These are phyloP conservation scores for Cutaneotrichosporon sp. DNA, from an alignment of 1,284 basidiomycete species.

Conservation along the genomic window DNA sequence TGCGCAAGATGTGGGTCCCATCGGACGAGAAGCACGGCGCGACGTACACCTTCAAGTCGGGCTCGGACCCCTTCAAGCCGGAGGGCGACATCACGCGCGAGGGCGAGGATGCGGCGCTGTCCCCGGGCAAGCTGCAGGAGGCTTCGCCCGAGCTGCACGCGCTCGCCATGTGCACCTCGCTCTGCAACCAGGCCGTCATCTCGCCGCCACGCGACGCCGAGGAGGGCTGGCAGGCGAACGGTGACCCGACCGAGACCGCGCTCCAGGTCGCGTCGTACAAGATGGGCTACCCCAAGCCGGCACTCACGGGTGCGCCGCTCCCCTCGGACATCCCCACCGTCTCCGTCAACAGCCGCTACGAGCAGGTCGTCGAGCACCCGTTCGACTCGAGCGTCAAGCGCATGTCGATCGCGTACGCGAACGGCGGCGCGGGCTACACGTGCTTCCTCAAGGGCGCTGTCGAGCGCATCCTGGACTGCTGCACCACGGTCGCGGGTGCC, in stretches of 20 bases:
- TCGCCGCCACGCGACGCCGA: conserved; percentile 47
- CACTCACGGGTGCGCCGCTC: conserved; percentile 40
- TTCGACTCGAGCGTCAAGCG: conserved; percentile 67
- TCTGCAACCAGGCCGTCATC: conserved; percentile 58
- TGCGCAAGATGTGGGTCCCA: conserved; percentile 63
- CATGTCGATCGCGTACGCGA: conserved; percentile 60
- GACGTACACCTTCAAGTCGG: conserved; percentile 53
- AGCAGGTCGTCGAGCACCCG: conserved; percentile 57
- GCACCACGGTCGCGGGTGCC: conserved; percentile 50
- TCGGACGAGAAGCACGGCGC: conserved; percentile 40
- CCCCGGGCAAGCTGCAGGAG: conserved; percentile 21
- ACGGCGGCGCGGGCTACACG: conserved; percentile 14
- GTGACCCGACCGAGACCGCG: conserved; percentile 69
- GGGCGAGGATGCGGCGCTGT: background rate
- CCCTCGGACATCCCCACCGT: background rate
- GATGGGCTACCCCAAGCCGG: conserved; percentile 53
- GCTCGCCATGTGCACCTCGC: conserved; percentile 54
- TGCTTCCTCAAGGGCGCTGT: conserved; percentile 64
- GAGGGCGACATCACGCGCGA: conserved; percentile 43
- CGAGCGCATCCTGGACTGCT: conserved; percentile 63
- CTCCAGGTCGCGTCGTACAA: conserved; percentile 66
- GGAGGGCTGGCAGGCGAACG: conserved; percentile 66
- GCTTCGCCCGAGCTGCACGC: conserved; percentile 50
- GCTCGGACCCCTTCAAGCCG: conserved; percentile 55
- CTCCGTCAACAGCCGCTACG: conserved; percentile 42